Evolutionary conservation across 805 yeast species (phyloP).

Genomic region (Saccharomycopsis sp.): DNA sequence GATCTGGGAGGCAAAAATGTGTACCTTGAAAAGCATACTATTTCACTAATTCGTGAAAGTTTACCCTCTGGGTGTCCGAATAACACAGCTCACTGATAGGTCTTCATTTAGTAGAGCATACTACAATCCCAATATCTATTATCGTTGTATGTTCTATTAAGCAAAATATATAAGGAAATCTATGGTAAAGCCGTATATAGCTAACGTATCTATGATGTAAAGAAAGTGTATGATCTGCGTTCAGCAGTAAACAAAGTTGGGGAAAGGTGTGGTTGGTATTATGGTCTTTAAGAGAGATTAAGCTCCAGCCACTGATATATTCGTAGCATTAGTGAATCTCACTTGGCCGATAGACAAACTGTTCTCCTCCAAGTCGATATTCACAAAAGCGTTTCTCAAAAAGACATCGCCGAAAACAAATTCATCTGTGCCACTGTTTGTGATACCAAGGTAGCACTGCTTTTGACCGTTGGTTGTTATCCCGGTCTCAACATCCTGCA

Average conservation of each 20-base stretch:
- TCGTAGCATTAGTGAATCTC: constrained; percentile 6
- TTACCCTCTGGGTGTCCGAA: too few species aligned
- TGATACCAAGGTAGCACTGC: constrained; percentile 7
- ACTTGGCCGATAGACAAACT: constrained; percentile 38
- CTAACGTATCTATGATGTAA: background rate
- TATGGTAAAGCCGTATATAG: background rate
- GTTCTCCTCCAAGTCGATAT: constrained; percentile 41
- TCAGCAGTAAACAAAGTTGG: too few species aligned
- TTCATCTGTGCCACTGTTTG: background rate
- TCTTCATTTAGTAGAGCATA: too few species aligned
- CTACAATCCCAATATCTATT: too few species aligned
- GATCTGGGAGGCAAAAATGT: too few species aligned
- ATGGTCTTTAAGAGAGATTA: background rate
- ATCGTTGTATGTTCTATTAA: background rate
- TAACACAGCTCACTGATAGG: too few species aligned
- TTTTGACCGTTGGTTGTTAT: constrained; percentile 6
- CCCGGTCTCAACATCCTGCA: background rate
- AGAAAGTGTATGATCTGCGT: background rate
- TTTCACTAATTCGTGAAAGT: too few species aligned
- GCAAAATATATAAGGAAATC: background rate
- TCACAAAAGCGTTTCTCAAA: constrained; percentile 42
- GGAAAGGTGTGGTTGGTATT: background rate
- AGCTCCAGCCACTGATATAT: background rate
- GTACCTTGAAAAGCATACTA: too few species aligned
- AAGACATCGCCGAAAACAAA: constrained; percentile 43